These are phyloP conservation scores for Hirschfeldia incana DNA, from an alignment of 345 rosid species.

Conservation along the genomic window DNA sequence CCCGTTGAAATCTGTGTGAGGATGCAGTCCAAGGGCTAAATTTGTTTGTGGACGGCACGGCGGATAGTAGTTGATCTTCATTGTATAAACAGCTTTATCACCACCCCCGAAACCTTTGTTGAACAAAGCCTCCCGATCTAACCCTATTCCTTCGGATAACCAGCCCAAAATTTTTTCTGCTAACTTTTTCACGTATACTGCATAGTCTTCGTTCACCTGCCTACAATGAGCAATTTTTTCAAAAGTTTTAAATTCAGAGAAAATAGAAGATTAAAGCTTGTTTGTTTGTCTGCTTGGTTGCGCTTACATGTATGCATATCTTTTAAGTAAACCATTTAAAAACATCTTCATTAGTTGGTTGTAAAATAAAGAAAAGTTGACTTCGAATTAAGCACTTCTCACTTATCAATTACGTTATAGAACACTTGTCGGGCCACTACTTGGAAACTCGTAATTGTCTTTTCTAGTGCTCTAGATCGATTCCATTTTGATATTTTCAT, in stretches of 20 bases:
- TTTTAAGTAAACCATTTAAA: too few relatives aligned
- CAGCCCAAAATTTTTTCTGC: not conserved
- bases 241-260: not conserved
- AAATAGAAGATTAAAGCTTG: too few relatives aligned
- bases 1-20: not conserved
- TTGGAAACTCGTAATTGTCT: too few relatives aligned
- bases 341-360: too few relatives aligned
- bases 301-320: too few relatives aligned
- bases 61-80: not conserved
- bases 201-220: not conserved
- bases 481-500: too few relatives aligned
- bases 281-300: too few relatives aligned
- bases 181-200: not conserved
- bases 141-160: not conserved
- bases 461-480: too few relatives aligned
- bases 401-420: too few relatives aligned
- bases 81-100: not conserved
- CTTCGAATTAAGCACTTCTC: too few relatives aligned
- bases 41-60: not conserved
- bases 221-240: not conserved
- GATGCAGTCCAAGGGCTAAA: not conserved
- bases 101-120: not conserved
- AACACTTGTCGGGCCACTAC: too few relatives aligned
- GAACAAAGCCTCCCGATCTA: not conserved
- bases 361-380: too few relatives aligned